Conservation (phyloP, 257 asterid genomes). For the Nicotiana otophora region DNA sequence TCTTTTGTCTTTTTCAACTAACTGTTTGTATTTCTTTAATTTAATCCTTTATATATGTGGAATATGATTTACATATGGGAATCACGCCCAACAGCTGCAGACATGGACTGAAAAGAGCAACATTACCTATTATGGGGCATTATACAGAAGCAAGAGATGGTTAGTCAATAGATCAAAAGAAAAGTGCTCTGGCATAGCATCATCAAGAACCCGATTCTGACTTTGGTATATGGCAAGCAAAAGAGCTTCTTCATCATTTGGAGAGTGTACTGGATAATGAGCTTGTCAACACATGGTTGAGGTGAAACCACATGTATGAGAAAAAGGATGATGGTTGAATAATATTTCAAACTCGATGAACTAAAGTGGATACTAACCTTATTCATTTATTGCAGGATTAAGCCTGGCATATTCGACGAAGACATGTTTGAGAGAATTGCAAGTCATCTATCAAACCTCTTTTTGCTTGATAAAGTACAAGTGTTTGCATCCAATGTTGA, state of each 20-base stretch:
- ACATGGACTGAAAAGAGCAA: conserved; percentile 59
- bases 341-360: not conserved
- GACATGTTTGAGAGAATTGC: too few relatives aligned
- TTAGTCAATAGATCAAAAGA: conserved; percentile 60
- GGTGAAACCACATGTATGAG: conserved; percentile 83
- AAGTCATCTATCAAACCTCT: too few relatives aligned
- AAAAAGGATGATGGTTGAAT: not conserved
- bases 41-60: conserved; percentile 26
- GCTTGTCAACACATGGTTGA: conserved; percentile 87
- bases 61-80: conserved; percentile 57
- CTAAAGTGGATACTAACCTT: too few relatives aligned
- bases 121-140: conserved; percentile 69
- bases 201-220: conserved; percentile 90
- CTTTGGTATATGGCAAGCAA: conserved; percentile 79
- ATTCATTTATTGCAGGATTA: conserved; percentile 38
- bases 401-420: conserved; percentile 27
- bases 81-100: conserved; percentile 34
- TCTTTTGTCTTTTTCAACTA: too few relatives aligned
- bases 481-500: too few relatives aligned
- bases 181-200: conserved; percentile 87
- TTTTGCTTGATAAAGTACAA: too few relatives aligned
- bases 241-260: conserved; percentile 84
- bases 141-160: conserved; percentile 86
- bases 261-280: conserved; percentile 86
- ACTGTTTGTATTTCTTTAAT: too few relatives aligned